Evolutionary conservation across 108 stramenopile genomes (phyloP), one percentile per base, ranked within the genome.

Genomic region (Discostella stelligeroides): DNA sequence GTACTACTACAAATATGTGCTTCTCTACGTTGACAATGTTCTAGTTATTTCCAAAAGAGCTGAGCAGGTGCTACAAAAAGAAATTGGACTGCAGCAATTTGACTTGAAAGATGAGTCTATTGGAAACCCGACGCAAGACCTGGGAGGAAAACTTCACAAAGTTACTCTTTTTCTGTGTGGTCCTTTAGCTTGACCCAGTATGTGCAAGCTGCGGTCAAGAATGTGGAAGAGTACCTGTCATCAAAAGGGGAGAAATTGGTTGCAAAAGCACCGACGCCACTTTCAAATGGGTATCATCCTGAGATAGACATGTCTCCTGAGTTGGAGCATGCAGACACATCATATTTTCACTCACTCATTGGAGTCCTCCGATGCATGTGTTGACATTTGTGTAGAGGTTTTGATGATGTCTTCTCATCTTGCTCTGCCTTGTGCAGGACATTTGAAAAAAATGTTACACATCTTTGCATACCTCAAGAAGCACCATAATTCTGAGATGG

Each of bases 361-460:
- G 82, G 50, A 21, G 21, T 51, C 1, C 72, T 45, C 76, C 12
- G 15, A 51, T 1, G 66, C 40, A 18, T 79, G 75, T 30, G 63
- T 79, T 30, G 82, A 86, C 53, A 70, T 88, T 12, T 38, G 30
- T 18, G 37, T 24, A 24, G 85, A 86, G 60, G 81, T 75, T 0
- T 88, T 81, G 0, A 66, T 80, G 69, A 53, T 88, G 76, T 70
- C 79, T 6, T 82, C 74, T 1, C 76, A 80, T 40, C 38, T 86
- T 5, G 78, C 79, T 23, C n/a, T 86, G 13, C 88, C 88, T 39
- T 34, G 88, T 27, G 65, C 68, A 47, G 86, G 84, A 23, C 88
- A 89, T 53, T 51, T 89, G 45, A 61, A 81, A 11, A 48, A 65
- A 53, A 62, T 85, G 25, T 76, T 61, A 11, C 63, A 83, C 27